Base-by-base conservation (phyloP, 306 rosid genomes). In the Glycyrrhiza uralensis region DNA sequence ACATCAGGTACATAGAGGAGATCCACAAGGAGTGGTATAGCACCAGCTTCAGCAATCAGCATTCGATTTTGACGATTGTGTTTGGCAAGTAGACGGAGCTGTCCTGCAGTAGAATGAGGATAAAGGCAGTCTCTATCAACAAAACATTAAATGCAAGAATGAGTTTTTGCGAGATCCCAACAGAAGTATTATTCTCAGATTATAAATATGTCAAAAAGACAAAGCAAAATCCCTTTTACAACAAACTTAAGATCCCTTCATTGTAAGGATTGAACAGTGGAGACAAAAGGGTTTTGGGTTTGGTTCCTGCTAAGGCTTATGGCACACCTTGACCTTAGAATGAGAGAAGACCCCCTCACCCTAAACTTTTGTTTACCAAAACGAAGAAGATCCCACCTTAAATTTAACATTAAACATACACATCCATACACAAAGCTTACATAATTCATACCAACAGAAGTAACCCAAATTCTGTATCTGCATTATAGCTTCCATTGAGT, bases 11-110 rank as follows among this genome's bases (percentile, higher is more conserved):
- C 69, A 60, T 81, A 84, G 56, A 92, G 96, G 66, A 92, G 95
- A 62, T 19, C 71, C 12, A 87, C 88, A 73, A 92, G 98, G 56
- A 81, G 83, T 38, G 96, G 96, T 75, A 92, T 80, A 50, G 98
- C 92, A 76, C 95, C 98, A 68, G 95, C 96, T 76, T 86, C 95
- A 59, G 87, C 98, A 67, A 92, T 90, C 36, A 89, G 81, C 28
- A 75, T 81, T 15, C 96, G 91, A 76, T 92, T 92, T 44, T 85
- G 90, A 42, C 89, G 65, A 52, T 76, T 85, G 36, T 83, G 81
- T 76, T 87, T 92, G 51, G 98, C 92, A 64, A 92, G 98, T 75
- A 86, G 92, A 35, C 96, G 96, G 66, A 92, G 52, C 76, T 84
- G 72, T 7, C 78, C 87, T 80, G 72, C 65, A 76, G 30, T 69